These are phyloP conservation scores for Metarhizium sp. DNA, from an alignment of 2,329 filamentous ascomycete species.

Conservation along the genomic window DNA sequence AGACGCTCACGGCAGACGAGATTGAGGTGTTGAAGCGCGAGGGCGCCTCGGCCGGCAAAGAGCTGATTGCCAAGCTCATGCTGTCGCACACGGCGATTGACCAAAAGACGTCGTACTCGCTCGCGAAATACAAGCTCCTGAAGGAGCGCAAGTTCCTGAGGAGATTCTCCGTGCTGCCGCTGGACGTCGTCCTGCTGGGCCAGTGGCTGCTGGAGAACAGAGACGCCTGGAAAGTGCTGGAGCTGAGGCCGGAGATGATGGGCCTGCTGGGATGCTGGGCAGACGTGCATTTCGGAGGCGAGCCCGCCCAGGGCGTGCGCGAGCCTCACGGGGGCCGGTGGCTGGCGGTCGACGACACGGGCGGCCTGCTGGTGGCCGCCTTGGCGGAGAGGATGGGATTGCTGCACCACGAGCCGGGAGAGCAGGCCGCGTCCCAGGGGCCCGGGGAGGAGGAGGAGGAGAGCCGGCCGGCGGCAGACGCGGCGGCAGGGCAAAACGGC, in stretches of 20 bases:
- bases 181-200: slow-evolving; percentile 69
- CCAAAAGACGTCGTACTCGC: slow-evolving; percentile 86
- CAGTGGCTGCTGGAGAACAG: slow-evolving; percentile 73
- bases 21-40: slow-evolving; percentile 68
- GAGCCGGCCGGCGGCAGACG: neutral
- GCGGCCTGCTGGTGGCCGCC: slow-evolving; percentile 70
- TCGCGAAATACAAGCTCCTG: slow-evolving; percentile 91
- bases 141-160: slow-evolving; percentile 92
- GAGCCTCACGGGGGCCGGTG: slow-evolving; percentile 44
- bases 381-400: slow-evolving; percentile 86
- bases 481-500: neutral
- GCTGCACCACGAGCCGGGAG: slow-evolving; percentile 40
- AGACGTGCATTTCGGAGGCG: slow-evolving; percentile 62
- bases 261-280: slow-evolving; percentile 80
- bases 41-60: slow-evolving; percentile 70
- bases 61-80: slow-evolving; percentile 87
- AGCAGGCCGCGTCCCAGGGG: slow-evolving; percentile 9
- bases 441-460: neutral
- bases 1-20: slow-evolving; percentile 67
- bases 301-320: slow-evolving; percentile 15
- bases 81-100: slow-evolving; percentile 82
- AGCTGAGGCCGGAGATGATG: slow-evolving; percentile 76
- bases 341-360: slow-evolving; percentile 80
- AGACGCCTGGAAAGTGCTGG: slow-evolving; percentile 72
- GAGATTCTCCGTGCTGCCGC: slow-evolving; percentile 73